A percentile compares a stretch with the other conserved stretches of the same genome.
phyloP scores from a whole-genome alignment of 2,329 filamentous ascomycete genomes.

The Ceratocystis diversiconidia region DNA sequence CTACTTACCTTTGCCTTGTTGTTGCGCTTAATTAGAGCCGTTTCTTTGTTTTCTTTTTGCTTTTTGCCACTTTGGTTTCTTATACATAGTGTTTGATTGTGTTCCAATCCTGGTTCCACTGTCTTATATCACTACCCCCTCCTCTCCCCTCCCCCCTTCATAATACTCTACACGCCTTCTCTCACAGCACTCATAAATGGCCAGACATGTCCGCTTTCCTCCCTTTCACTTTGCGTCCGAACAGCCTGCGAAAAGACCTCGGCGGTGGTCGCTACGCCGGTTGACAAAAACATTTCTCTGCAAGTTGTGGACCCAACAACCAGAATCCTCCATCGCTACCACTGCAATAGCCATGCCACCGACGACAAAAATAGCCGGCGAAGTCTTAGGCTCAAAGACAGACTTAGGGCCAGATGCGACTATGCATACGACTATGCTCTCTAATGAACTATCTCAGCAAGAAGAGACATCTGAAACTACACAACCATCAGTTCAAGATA shows the following conservation, averaged over 20 bases:
- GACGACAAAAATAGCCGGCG: neutral
- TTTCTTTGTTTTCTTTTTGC: neutral
- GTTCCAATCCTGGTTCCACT: neutral
- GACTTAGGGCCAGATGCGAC: neutral
- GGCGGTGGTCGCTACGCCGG: constrained; percentile 1
- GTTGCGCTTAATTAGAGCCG: neutral
- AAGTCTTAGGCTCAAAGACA: neutral
- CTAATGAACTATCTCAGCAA: neutral
- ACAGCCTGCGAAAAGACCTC: neutral
- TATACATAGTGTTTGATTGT: neutral
- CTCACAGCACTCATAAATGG: neutral
- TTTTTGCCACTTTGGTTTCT: neutral
- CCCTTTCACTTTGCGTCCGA: neutral
- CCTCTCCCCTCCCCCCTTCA: neutral
- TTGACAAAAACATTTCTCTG: neutral
- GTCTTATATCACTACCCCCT: neutral
- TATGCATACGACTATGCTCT: neutral
- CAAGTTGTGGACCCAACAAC: neutral
- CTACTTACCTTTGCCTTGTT: constrained; percentile 2
- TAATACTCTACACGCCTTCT: neutral
- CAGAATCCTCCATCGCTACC: neutral
- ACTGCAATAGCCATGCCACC: neutral
- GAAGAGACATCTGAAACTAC: neutral
- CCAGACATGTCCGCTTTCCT: constrained; percentile 4
- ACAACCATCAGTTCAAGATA: neutral